Evolutionary conservation across 108 stramenopile genomes (phyloP), one percentile per base, ranked within the genome.

Genomic region (Nitzschia putrida): DNA sequence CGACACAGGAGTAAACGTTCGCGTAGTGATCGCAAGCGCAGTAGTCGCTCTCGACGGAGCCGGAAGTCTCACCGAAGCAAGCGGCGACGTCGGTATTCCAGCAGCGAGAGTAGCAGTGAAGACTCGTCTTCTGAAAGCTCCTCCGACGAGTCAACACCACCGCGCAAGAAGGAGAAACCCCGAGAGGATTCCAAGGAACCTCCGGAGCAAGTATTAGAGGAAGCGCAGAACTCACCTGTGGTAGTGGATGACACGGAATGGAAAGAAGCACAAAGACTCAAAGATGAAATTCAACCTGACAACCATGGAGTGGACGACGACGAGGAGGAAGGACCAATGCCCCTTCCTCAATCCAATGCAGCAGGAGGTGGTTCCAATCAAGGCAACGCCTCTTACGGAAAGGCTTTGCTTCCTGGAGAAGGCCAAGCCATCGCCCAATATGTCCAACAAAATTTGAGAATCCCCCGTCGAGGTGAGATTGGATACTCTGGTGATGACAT

Each of bases 391-490:
- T 55, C 85, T 14, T 96, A 96, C 63, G 97, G 97, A 57, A 83
- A 83, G 13, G 94, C 95, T 26, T 72, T 97, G 52, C 70, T 96
- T n/a, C 96, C 96, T 7, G 95, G 95, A 58, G 94, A 98, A 80
- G 93, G 93, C 43, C 90, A 89, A 79, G 87, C 97, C 23, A 85
- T 99, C 52, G 98, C 98, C 4, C 83, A 85, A 64, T 99, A 89
- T 68, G 99, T 98, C 13, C 97, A 98, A 82, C 92, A 97, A 59
- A 97, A 97, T 66, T 80, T 98, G 61, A 97, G 99, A 53, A 97
- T 99, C 53, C 99, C 99, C 12, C 88, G 99, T 53, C 85, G 99
- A 58, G 99, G 99, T 59, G 99, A 99, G 84, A 95, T 99, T 67
- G 98, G 98, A 12, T 97, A 94, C 69, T 68, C 78, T 11, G 89